A percentile compares a stretch with the other conserved stretches of the same genome.
Conservation (phyloP, 768 basidiomycete species). For the Rhodotorula kratochvilovae region DNA sequence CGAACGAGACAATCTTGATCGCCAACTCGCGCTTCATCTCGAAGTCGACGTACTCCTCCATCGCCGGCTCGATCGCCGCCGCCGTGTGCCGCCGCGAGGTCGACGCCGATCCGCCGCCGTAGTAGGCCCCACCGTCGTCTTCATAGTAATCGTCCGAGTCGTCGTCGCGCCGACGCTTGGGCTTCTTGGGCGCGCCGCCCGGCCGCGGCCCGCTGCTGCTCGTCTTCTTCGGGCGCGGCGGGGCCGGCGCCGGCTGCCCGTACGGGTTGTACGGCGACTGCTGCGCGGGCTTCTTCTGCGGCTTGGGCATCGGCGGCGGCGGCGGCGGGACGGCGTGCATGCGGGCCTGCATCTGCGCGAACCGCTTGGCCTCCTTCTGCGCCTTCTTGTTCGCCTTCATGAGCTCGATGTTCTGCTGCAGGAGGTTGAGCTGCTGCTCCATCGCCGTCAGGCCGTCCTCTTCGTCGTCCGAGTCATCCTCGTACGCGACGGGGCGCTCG, state of each 20-base stretch:
- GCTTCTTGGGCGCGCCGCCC: constrained; percentile 22
- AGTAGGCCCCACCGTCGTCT: constrained; percentile 33
- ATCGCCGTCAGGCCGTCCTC: constrained; percentile 61
- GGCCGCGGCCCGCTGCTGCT: background rate
- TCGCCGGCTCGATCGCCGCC: constrained; percentile 31
- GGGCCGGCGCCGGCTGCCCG: constrained; percentile 5
- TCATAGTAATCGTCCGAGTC: constrained; percentile 41
- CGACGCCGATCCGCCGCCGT: constrained; percentile 17
- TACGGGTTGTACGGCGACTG: constrained; percentile 15
- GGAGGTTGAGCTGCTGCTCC: constrained; percentile 74
- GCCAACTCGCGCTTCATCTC: constrained; percentile 98
- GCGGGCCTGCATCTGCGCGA: constrained; percentile 20
- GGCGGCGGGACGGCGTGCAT: constrained; percentile 14
- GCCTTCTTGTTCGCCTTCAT: constrained; percentile 64
- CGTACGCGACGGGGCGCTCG: constrained; percentile 54
- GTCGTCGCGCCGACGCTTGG: constrained; percentile 33
- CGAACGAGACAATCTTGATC: constrained; percentile 82
- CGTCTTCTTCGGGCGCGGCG: constrained; percentile 22
- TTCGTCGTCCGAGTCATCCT: constrained; percentile 25
- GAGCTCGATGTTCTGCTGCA: constrained; percentile 64
- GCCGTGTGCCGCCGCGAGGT: constrained; percentile 5
- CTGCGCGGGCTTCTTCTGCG: constrained; percentile 16
- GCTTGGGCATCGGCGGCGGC: constrained; percentile 9
- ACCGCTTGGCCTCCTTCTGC: constrained; percentile 61
- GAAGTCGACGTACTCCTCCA: constrained; percentile 59